A percentile compares a stretch with the other conserved stretches of the same genome.
Conservation (phyloP, 1,284 basidiomycete genomes). For the Papiliotrema fonsecae region DNA sequence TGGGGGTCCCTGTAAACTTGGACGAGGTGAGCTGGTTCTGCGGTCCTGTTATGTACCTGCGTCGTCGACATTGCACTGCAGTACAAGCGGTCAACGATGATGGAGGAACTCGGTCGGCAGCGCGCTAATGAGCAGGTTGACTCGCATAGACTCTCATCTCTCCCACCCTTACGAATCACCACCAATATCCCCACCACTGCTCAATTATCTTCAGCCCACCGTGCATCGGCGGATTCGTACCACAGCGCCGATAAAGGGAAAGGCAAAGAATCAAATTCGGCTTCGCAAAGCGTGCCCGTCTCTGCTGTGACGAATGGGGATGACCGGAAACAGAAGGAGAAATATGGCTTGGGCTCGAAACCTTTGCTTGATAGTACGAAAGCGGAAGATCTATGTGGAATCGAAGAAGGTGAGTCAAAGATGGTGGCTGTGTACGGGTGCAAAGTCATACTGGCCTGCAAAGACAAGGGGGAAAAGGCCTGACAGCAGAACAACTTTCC, state of each 20-base stretch:
- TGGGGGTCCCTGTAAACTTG: constrained; percentile 87
- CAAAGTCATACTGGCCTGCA: not conserved
- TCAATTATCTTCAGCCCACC: not conserved
- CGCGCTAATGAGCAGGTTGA: constrained; percentile 53
- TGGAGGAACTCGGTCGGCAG: too few species aligned
- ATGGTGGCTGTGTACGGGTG: not conserved
- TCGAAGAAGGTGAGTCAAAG: constrained; percentile 61
- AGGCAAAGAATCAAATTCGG: constrained; percentile 5
- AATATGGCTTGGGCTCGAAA: constrained; percentile 62
- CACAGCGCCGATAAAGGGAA: constrained; percentile 9
- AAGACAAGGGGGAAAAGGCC: too few species aligned
- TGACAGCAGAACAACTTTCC: constrained; percentile 65
- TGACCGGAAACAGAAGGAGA: constrained; percentile 11
- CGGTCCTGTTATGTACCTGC: not conserved
- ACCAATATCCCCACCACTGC: constrained; percentile 45
- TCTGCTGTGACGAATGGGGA: constrained; percentile 1
- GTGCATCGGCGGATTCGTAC: constrained; percentile 1
- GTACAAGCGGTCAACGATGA: too few species aligned
- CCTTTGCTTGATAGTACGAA: constrained; percentile 64
- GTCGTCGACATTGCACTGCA: too few species aligned
- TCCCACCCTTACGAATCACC: constrained; percentile 73
- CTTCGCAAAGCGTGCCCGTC: constrained; percentile 9
- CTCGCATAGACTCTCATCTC: constrained; percentile 60
- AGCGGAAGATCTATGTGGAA: constrained; percentile 61
- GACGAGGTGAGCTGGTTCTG: constrained; percentile 63